Percentiles rank a stretch among this genome's conserved stretches.
Evolutionary conservation across 192 early-diverging fungal genomes (phyloP).

Genomic region (Chytriomyces hyalinus): DNA sequence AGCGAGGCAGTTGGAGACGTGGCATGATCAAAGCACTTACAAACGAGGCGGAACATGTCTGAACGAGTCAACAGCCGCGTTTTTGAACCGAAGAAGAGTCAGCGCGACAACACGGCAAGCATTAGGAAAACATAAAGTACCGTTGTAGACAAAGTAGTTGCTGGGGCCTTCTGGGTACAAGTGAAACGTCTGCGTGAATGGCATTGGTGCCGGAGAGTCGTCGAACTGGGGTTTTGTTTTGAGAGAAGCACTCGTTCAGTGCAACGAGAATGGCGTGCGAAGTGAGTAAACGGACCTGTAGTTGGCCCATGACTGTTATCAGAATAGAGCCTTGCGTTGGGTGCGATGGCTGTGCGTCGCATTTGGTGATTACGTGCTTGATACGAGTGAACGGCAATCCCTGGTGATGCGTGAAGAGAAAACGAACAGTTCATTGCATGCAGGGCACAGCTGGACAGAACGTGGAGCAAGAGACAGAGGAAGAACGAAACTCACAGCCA

Average conservation of each 20-base stretch:
- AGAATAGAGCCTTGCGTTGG: slow-evolving; percentile 67
- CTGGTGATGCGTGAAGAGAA: slow-evolving; percentile 38
- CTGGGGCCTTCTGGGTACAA: slow-evolving; percentile 70
- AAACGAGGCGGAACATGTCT: slow-evolving; percentile 45
- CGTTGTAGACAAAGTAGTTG: slow-evolving; percentile 82
- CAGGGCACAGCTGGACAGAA: neutral
- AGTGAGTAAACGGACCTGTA: slow-evolving; percentile 61
- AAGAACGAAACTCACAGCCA: slow-evolving; percentile 59
- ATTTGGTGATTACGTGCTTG: slow-evolving; percentile 72
- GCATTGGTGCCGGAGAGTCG: slow-evolving; percentile 78
- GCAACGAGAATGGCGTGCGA: neutral
- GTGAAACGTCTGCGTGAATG: slow-evolving; percentile 88
- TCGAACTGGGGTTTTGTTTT: slow-evolving; percentile 59
- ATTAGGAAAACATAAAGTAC: slow-evolving; percentile 29
- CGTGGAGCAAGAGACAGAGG: neutral
- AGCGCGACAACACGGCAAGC: neutral
- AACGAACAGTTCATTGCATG: neutral
- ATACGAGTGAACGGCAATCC: slow-evolving; percentile 79
- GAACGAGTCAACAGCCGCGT: neutral
- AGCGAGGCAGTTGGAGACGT: no score
- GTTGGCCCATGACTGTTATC: slow-evolving; percentile 87
- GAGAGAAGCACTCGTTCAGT: neutral
- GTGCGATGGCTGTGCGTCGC: slow-evolving; percentile 82
- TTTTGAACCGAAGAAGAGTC: neutral
- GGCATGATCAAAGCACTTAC: slow-evolving; percentile 1